A percentile compares a stretch with the other conserved stretches of the same genome.
Conservation (phyloP, 805 yeast species). For the Saccharomycopsis malanga region DNA sequence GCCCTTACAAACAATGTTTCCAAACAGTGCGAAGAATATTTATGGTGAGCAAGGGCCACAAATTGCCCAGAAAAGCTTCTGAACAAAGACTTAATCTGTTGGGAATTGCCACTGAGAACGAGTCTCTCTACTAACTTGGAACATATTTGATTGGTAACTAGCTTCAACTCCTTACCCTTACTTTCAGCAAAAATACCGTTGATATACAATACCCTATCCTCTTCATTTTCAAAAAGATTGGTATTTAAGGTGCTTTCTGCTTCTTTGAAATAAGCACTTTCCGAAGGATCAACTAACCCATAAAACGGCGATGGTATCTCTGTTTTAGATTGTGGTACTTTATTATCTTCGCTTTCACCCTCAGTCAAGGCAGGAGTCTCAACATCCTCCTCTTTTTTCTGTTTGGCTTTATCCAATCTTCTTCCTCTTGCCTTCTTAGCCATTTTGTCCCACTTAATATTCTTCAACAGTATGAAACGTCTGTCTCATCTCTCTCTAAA, state of each 20-base stretch:
- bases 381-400: conserved; percentile 1
- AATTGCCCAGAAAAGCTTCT: conserved; percentile 67
- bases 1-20: conserved; percentile 75
- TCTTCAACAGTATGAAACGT: too few relatives aligned
- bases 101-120: conserved; percentile 55
- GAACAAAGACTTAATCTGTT: conserved; percentile 59
- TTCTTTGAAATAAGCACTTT: conserved; percentile 84
- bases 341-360: conserved; percentile 14
- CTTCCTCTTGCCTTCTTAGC: conserved; percentile 20
- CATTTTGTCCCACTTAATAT: too few relatives aligned
- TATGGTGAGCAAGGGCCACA: conserved; percentile 71
- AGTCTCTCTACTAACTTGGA: conserved; percentile 88
- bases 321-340: conserved; percentile 21
- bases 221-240: conserved; percentile 66
- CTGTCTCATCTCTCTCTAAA: too few relatives aligned
- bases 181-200: conserved; percentile 78
- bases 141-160: conserved; percentile 91
- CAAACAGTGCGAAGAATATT: conserved; percentile 88
- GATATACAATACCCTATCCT: conserved; percentile 68
- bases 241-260: conserved; percentile 83
- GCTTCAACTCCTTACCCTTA: conserved; percentile 80
- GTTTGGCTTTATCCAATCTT: conserved; percentile 9
- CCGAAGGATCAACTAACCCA: conserved; percentile 79
- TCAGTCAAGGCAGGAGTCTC: background rate
- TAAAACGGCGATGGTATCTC: conserved; percentile 49